Evolutionary conservation across 805 yeast species (phyloP).

Genomic region (Tetrapisispora iriomotensis): DNA sequence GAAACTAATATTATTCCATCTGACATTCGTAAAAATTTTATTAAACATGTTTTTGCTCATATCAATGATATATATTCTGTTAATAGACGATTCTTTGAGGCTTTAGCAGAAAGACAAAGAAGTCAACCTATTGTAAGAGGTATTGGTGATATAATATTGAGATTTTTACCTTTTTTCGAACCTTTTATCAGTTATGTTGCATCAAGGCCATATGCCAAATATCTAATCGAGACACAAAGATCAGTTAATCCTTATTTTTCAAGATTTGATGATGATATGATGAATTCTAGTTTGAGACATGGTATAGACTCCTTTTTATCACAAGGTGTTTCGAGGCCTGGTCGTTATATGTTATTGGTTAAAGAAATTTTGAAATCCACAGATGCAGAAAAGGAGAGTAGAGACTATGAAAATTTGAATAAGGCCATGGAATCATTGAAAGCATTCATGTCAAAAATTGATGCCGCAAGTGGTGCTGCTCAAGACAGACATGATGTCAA

Average conservation of each 20-base stretch:
- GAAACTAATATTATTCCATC: conserved; percentile 83
- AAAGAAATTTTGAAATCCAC: conserved; percentile 79
- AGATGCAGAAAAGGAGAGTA: conserved; percentile 57
- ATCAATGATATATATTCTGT: conserved; percentile 78
- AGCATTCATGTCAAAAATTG: conserved; percentile 59
- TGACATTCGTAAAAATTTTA: conserved; percentile 80
- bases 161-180: conserved; percentile 76
- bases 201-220: conserved; percentile 88
- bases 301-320: conserved; percentile 89
- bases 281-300: conserved; percentile 43
- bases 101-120: conserved; percentile 78
- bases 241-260: conserved; percentile 84
- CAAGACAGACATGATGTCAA: conserved; percentile 86
- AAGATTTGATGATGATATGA: conserved; percentile 84
- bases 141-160: conserved; percentile 80
- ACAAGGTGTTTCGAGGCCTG: conserved; percentile 93
- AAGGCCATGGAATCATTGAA: conserved; percentile 69
- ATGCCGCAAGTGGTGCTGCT: conserved; percentile 85
- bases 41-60: conserved; percentile 84
- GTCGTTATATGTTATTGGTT: conserved; percentile 79
- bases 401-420: conserved; percentile 40
- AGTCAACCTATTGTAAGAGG: conserved; percentile 74
- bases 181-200: conserved; percentile 93
- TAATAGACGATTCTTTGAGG: conserved; percentile 79
- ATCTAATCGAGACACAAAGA: conserved; percentile 89